Evolutionary conservation across 352 stramenopile genomes (phyloP), one percentile per base, ranked within the genome.

Genomic region (Plasmopara muralis): DNA sequence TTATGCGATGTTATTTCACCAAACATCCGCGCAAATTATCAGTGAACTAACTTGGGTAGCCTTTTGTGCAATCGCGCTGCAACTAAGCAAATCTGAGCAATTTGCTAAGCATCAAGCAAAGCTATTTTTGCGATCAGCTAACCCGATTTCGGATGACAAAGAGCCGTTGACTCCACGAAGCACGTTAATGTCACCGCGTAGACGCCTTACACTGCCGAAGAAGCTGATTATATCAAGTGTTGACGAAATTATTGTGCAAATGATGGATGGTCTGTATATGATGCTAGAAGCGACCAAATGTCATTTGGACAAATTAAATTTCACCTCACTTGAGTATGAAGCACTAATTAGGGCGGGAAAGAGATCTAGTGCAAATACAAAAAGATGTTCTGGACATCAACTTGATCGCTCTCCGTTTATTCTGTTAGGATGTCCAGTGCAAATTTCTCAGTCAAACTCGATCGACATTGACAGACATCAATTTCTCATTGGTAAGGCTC

Each of bases 141-240:
- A 52, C 33, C 50, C 43, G 18, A 64, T 15, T 37, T 33, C 60
- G 5, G 47, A 64, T 14, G 25, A 68, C 34, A 55, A 48, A 66
- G 43, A 66, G 40, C 41, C 47, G 30, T 53, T 59, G 29, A 61
- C 57, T 5, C 47, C 64, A 6, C 39, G 55, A 34, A 58, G 39
- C 29, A 37, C 52, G 2, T 61, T 62, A 1, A 54, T 76, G 54
- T 84, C 73, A 4, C 73, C 73, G 9, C 63, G 73, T 18, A 82
- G 77, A 33, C 63, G 73, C 6, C 50, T 80, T 8, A 74, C 72
- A 3, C 43, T 83, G 8, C 72, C 66, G 2, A 74, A 74, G 35
- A 73, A 74, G 38, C 57, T 47, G 6, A 50, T 76, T 5, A 42
- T 77, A 15, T 61, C 58, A 1, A 75, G 64, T 8, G 54, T 77